Conservation (phyloP, 768 basidiomycete genomes). For the Crassisporium funariophilum region DNA sequence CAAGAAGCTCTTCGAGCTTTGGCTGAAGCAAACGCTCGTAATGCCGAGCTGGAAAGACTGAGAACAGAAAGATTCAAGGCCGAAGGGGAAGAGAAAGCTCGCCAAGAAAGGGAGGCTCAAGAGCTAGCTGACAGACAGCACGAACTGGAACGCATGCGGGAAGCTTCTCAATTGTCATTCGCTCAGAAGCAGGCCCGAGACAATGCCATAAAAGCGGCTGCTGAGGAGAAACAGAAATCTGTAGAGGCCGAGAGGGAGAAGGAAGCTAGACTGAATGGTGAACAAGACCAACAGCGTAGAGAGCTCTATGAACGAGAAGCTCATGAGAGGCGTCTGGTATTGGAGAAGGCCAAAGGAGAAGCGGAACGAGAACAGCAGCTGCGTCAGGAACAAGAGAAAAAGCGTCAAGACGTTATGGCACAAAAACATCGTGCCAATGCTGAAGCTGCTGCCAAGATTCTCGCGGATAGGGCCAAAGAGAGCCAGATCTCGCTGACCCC, state of each 20-base stretch:
- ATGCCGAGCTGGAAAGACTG: slow-evolving; percentile 14
- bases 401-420: slow-evolving; percentile 28
- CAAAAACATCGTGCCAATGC: slow-evolving; percentile 31
- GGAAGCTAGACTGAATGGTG: not conserved
- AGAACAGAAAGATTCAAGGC: slow-evolving; percentile 16
- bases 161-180: not conserved
- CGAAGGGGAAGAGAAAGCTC: slow-evolving; percentile 14
- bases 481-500: slow-evolving; percentile 6
- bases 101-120: slow-evolving; percentile 14
- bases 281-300: slow-evolving; percentile 2
- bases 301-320: not conserved
- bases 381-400: slow-evolving; percentile 31
- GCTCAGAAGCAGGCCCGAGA: slow-evolving; percentile 2
- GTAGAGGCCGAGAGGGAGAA: slow-evolving; percentile 1
- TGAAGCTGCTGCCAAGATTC: slow-evolving; percentile 30
- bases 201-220: not conserved
- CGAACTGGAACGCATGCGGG: not conserved
- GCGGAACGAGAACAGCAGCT: slow-evolving; percentile 30
- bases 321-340: slow-evolving; percentile 1
- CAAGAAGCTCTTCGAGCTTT: slow-evolving; percentile 1
- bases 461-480: slow-evolving; percentile 26
- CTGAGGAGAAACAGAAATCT: not conserved
- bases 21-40: slow-evolving; percentile 8
- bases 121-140: slow-evolving; percentile 1
- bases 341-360: slow-evolving; percentile 24